Evolutionary conservation across 225 moss, liverwort and hornwort species (phyloP).

Genomic region (Climacium dendroides): DNA sequence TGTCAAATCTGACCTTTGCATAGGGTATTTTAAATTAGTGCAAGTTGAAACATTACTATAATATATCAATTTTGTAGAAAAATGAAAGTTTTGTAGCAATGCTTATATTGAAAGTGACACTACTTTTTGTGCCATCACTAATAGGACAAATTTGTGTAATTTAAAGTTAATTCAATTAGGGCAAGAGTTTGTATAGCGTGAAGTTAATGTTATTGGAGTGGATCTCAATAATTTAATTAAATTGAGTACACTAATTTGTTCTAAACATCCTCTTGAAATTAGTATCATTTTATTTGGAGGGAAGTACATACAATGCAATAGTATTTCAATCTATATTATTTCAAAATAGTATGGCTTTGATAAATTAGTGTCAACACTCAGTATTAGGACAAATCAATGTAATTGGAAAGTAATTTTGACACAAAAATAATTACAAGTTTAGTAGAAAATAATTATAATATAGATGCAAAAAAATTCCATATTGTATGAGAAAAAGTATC

Average conservation of each 20-base stretch:
- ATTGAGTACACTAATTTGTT: background rate
- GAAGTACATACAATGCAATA: background rate
- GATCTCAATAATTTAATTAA: background rate
- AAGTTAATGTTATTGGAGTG: background rate
- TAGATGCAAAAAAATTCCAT: background rate
- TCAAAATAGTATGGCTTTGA: background rate
- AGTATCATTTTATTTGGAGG: background rate
- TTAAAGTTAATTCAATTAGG: background rate
- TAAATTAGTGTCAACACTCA: background rate
- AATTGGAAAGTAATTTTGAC: background rate
- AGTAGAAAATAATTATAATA: background rate
- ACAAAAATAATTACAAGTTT: background rate
- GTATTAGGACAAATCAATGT: background rate
- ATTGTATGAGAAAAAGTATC: background rate
- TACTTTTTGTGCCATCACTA: background rate
- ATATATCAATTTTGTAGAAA: background rate
- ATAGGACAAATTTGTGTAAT: background rate
- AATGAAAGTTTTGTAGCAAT: background rate
- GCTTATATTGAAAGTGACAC: background rate
- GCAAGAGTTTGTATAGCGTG: fast-evolving
- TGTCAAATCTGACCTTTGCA: too few species aligned
- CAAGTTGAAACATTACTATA: background rate
- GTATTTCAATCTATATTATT: background rate
- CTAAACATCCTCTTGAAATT: background rate
- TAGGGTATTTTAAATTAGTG: background rate